These are phyloP conservation scores for Suhomyces chickasaworum DNA, from an alignment of 1,139 yeast species.

Conservation along the genomic window DNA sequence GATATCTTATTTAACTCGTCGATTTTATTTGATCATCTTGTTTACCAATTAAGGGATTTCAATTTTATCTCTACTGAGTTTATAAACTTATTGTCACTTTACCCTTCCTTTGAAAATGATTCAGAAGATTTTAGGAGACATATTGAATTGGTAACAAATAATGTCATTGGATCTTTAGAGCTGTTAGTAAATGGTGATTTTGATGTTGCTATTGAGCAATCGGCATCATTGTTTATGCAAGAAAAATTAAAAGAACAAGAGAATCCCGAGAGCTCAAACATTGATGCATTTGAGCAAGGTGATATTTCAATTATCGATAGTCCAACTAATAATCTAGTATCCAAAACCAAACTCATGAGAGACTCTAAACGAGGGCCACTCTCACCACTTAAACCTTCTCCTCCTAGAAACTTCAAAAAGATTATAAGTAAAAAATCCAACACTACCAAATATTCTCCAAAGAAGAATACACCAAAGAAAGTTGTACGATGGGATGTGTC, in stretches of 20 bases:
- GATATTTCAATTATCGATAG: neutral
- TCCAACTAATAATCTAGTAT: neutral
- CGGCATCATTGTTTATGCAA: conserved; percentile 35
- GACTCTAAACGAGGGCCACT: conserved; percentile 29
- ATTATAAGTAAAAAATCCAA: conserved; percentile 18
- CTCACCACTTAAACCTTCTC: conserved; percentile 36
- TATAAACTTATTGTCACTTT: conserved; percentile 13
- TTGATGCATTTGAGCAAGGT: neutral
- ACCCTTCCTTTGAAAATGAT: conserved; percentile 1
- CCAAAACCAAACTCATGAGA: conserved; percentile 5
- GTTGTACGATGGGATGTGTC: conserved; percentile 43
- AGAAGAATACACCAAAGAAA: conserved; percentile 24
- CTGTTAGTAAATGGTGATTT: conserved; percentile 40
- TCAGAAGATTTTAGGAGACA: conserved; percentile 5
- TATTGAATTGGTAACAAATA: conserved; percentile 5
- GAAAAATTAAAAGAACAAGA: conserved; percentile 23
- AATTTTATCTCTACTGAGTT: conserved; percentile 22
- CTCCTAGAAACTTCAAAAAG: conserved; percentile 29
- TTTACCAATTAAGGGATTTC: conserved; percentile 31
- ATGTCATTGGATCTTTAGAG: conserved; percentile 21
- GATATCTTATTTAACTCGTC: conserved; percentile 60
- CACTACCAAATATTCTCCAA: conserved; percentile 16
- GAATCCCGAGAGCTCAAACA: neutral
- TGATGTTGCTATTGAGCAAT: conserved; percentile 36
- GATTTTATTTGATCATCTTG: conserved; percentile 45